phyloP scores from a whole-genome alignment of 108 stramenopile species.

The Fistulifera solaris region DNA sequence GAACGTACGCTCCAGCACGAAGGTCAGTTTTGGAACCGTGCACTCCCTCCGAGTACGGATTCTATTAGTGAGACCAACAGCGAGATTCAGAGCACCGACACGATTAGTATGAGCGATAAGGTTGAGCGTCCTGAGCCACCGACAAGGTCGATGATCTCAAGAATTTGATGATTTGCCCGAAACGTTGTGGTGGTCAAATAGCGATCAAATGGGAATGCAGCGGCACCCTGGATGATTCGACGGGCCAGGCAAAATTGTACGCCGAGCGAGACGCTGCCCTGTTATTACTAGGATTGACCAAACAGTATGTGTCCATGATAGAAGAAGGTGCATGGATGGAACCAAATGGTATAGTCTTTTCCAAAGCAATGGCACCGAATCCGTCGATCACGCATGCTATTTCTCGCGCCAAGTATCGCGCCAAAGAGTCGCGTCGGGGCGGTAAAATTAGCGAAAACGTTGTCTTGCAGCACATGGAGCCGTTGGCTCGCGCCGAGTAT shows the following conservation, averaged over 20 bases:
- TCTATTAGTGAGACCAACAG: neutral
- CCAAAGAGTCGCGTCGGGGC: neutral
- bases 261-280: conserved; percentile 77
- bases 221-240: conserved; percentile 72
- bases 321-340: conserved; percentile 60
- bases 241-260: conserved; percentile 72
- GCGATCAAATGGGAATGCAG: conserved; percentile 80
- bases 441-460: neutral
- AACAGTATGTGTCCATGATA: conserved; percentile 24
- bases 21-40: conserved; percentile 33
- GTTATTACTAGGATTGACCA: conserved; percentile 34
- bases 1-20: neutral
- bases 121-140: too few relatives aligned
- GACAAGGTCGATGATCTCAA: neutral
- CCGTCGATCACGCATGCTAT: conserved; percentile 29
- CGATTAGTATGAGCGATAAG: too few relatives aligned
- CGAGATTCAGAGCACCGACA: too few relatives aligned
- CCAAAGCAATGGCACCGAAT: conserved; percentile 45
- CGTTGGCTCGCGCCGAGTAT: conserved; percentile 48
- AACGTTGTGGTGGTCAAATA: conserved; percentile 21
- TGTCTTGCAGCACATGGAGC: conserved; percentile 13
- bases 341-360: conserved; percentile 38
- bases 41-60: conserved; percentile 11
- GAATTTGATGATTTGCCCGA: conserved; percentile 22
- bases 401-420: neutral